These are phyloP conservation scores for Colletotrichum incanum DNA, from an alignment of 2,329 filamentous ascomycete species.

Conservation along the genomic window DNA sequence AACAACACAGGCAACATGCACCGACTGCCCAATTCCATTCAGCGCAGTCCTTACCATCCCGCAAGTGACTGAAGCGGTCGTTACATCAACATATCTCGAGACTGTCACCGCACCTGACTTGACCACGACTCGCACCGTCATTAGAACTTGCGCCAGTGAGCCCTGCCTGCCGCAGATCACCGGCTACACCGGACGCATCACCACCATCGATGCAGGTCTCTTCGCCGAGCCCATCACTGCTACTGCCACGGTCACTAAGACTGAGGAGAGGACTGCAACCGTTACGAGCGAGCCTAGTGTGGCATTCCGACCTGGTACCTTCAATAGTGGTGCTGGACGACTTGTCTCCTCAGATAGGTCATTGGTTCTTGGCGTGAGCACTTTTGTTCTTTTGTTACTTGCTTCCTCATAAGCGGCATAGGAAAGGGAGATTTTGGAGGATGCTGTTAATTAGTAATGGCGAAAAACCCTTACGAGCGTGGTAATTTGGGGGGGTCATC, in stretches of 20 bases:
- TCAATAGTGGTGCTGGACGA: constrained; percentile 34
- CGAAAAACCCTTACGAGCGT: not conserved
- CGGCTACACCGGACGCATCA: constrained; percentile 11
- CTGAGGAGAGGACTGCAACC: constrained; percentile 28
- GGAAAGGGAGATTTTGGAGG: not conserved
- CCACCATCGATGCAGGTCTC: constrained; percentile 22
- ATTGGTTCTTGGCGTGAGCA: constrained; percentile 9
- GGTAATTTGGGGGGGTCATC: not conserved
- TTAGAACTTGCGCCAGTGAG: constrained; percentile 24
- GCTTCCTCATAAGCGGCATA: constrained; percentile 13
- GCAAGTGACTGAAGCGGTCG: constrained; percentile 20
- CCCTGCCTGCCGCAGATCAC: constrained; percentile 24
- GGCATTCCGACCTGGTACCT: constrained; percentile 11
- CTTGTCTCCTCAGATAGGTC: constrained; percentile 25
- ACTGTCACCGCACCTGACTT: constrained; percentile 16
- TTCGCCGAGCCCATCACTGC: constrained; percentile 15
- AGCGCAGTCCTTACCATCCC: constrained; percentile 35
- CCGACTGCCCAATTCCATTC: constrained; percentile 29
- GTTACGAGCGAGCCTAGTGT: constrained; percentile 9
- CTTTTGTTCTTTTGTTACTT: constrained; percentile 27
- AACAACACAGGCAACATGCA: constrained; percentile 32
- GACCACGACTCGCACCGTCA: constrained; percentile 27
- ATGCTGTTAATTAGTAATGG: not conserved
- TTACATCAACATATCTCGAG: constrained; percentile 27
- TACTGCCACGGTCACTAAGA: constrained; percentile 23